Conservation (phyloP, 2,329 filamentous ascomycete species). For the Clonostachys chloroleuca region DNA sequence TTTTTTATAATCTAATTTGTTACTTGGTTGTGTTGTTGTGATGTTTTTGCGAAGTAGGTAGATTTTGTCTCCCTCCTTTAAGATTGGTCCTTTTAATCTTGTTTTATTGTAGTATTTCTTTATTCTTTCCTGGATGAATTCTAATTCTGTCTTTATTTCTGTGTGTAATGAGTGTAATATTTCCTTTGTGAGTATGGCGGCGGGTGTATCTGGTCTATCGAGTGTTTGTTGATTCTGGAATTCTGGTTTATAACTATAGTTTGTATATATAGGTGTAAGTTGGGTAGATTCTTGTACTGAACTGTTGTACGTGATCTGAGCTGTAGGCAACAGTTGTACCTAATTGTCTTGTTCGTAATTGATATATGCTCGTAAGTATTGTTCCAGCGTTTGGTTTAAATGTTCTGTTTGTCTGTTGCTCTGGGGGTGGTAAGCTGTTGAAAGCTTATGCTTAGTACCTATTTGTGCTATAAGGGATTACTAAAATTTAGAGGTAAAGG, state of each 20-base stretch:
- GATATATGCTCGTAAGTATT: not conserved
- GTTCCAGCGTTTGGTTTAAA: conserved; percentile 1
- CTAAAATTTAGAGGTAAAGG: conserved; percentile 2
- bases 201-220: not conserved
- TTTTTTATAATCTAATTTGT: conserved; percentile 11
- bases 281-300: not conserved
- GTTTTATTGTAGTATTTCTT: conserved; percentile 7
- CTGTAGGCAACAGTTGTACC: too few relatives aligned
- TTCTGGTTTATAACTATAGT: conserved; percentile 3
- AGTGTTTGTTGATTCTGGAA: not conserved
- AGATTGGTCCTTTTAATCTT: conserved; percentile 7
- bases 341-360: conserved; percentile 1
- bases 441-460: conserved; percentile 1
- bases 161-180: too few relatives aligned
- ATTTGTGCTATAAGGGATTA: conserved; percentile 1
- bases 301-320: not conserved
- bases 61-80: conserved; percentile 7
- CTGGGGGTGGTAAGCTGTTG: not conserved
- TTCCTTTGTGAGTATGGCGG: not conserved
- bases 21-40: conserved; percentile 5
- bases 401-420: not conserved
- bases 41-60: conserved; percentile 10
- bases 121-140: conserved; percentile 4
- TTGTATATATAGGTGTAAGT: not conserved
- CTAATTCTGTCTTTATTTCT: conserved; percentile 3